Evolutionary conservation across 2,329 filamentous ascomycete species (phyloP), one percentile per base, ranked within the genome.

Genomic region (Pseudopyrenochaeta lycopersici): DNA sequence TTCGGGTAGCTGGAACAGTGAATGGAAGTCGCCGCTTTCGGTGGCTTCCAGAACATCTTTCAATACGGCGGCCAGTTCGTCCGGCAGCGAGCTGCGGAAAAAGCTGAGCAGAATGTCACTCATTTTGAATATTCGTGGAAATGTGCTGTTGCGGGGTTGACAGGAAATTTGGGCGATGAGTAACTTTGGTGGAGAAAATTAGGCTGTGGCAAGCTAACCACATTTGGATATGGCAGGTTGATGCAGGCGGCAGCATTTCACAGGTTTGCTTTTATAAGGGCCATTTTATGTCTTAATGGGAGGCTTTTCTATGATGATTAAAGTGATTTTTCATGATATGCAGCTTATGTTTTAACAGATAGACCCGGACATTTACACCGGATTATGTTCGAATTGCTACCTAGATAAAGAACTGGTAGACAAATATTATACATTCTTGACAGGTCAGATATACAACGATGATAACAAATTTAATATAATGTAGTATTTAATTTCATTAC

Each of bases 21-120:
- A 64, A 46, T 74, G 64, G 54, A 78, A 81, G 38, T 81, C 66
- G 46, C 79, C 79, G 27, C 71, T 67, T 65, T 80, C 77, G 35
- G 80, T 67, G 6, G 71, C 61, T 27, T 71, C 64, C 20, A 82
- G 60, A 11, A 74, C 66, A 27, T 73, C 65, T 47, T 73, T 67
- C 3, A 80, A 65, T 10, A 75, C 66, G 7, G 62, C 61, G 10
- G 71, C 74, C 2, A 81, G 64, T 52, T 81, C 79, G 7, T 75
- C 70, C 0, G 79, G 78, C 40, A 82, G 62, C 10, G 68, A 73
- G 21, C 63, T 66, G 31, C 77, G 73, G 18, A 81, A 70, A 60
- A 77, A 77, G n/a, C 45, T 51, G 10, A 81, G 42, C 7, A 82
- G 62, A 14, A 77, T 64, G 55, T 82, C 80, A 7, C 67, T 65